Conservation (phyloP, 164 flowering plant species). For the Santalum album region DNA sequence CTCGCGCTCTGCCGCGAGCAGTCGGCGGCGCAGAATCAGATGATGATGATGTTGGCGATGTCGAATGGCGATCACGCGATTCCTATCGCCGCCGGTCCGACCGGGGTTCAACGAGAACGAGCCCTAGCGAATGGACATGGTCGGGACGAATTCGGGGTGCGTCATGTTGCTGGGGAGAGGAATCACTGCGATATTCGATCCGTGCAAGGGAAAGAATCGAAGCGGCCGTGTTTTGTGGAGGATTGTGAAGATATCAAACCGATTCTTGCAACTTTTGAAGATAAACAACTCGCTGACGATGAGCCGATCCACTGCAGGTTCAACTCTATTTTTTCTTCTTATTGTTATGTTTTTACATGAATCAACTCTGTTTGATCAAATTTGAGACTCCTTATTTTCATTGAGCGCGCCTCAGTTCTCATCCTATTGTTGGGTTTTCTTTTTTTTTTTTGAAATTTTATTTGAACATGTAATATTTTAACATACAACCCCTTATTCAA, state of each 20-base stretch:
- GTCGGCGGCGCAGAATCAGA: neutral
- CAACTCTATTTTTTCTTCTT: neutral
- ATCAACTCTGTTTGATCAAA: too few relatives aligned
- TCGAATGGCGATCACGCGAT: neutral
- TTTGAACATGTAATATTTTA: too few relatives aligned
- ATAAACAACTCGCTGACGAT: neutral
- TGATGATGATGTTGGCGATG: neutral
- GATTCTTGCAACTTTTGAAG: constrained; percentile 8
- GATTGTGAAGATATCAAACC: constrained; percentile 11
- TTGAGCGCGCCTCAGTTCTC: too few relatives aligned
- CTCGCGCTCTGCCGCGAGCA: constrained; percentile 22
- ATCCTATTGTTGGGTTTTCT: too few relatives aligned
- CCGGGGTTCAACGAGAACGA: too few relatives aligned
- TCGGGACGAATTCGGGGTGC: too few relatives aligned
- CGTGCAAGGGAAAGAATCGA: neutral
- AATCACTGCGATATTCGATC: too few relatives aligned
- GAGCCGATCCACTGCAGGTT: neutral
- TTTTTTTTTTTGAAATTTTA: too few relatives aligned
- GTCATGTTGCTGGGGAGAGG: too few relatives aligned
- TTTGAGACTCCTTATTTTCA: too few relatives aligned
- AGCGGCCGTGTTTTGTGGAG: neutral
- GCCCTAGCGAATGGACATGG: too few relatives aligned
- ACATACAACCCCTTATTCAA: too few relatives aligned
- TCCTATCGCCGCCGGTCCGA: neutral
- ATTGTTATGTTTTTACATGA: neutral